Evolutionary conservation across 176 grass and related monocot species (phyloP).

Genomic region (Pontederia crassipes): DNA sequence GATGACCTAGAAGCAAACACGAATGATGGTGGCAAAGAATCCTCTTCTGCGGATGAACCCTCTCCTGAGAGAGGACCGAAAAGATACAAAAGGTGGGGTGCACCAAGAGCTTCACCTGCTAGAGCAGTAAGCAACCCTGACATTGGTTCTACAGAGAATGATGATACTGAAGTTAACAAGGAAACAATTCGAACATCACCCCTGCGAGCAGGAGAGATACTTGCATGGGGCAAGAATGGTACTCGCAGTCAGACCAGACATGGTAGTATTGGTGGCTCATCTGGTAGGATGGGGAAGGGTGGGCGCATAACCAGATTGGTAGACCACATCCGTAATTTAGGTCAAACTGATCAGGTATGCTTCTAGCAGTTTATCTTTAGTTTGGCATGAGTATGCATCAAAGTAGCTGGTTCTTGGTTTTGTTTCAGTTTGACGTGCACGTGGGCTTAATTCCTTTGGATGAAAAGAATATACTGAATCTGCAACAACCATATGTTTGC

Average conservation of each 20-base stretch:
- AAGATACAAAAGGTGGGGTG: slow-evolving; percentile 14
- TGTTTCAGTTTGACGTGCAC: slow-evolving; percentile 41
- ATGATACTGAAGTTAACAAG: slow-evolving; percentile 6
- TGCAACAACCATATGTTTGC: slow-evolving; percentile 61
- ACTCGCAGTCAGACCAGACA: slow-evolving; percentile 63
- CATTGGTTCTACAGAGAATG: slow-evolving; percentile 1
- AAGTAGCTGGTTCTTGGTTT: slow-evolving; percentile 15
- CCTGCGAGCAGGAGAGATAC: slow-evolving; percentile 47
- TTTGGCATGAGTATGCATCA: neutral
- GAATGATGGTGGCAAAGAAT: slow-evolving; percentile 13
- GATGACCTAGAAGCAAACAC: slow-evolving; percentile 15
- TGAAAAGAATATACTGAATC: slow-evolving; percentile 29
- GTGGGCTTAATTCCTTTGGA: slow-evolving; percentile 49
- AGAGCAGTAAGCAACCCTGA: neutral
- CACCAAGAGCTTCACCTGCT: slow-evolving; percentile 2
- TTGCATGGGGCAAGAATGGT: slow-evolving; percentile 82
- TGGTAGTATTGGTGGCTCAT: slow-evolving; percentile 44
- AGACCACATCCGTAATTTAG: slow-evolving; percentile 42
- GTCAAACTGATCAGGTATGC: slow-evolving; percentile 34
- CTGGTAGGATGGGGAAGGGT: slow-evolving; percentile 39
- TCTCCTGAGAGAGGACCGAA: slow-evolving; percentile 21
- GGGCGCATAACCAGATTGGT: slow-evolving; percentile 52
- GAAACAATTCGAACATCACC: slow-evolving; percentile 9
- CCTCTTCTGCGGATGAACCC: slow-evolving; percentile 20
- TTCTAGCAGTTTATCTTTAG: neutral